Evolutionary conservation across 2,329 filamentous ascomycete species (phyloP), one percentile per base, ranked within the genome.

Genomic region (Penicillium rolfsii): DNA sequence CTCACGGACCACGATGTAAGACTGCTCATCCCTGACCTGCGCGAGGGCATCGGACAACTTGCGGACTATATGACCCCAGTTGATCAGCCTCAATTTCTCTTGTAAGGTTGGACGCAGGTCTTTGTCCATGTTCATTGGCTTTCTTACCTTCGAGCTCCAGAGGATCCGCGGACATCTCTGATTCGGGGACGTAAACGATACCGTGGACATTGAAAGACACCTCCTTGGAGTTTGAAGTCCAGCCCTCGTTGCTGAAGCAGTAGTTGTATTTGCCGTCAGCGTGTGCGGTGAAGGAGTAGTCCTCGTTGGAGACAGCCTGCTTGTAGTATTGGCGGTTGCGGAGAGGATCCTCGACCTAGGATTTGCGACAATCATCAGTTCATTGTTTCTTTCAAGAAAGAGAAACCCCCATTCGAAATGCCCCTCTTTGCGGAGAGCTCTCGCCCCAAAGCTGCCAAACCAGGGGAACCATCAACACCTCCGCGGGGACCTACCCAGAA

Each of bases 161-260:
- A 22, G 95, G 95, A 74, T 98, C 94, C 70, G 90, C 86, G 30
- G 91, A 87, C 62, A 89, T 85, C 71, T 98, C 94, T 62, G 86
- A 83, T 79, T 98, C 95, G 58, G 91, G 90, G 55, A 99, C 93
- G 80, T 98, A 99, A 75, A 99, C 94, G 67, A 99, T 92, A 70
- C 95, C 95, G 80, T 99, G 95, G 55, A 99, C 95, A 78, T 99
- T 99, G 87, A 99, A 99, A 59, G 92, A 96, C 57, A 99, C 94
- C 79, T 99, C 95, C 82, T 99, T 99, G 76, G 88, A 96, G 78
- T 92, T 92, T 61, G 93, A 93, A 61, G 91, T 91, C 93, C 94
- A 99, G 78, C 95, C 90, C 83, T 98, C 94, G 81, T 99, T 99
- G 80, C 95, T 96, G 82, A 99, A 99, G 87, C 95, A 99, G 87